Evolutionary conservation across 768 basidiomycete species (phyloP), one percentile per base, ranked within the genome.

Genomic region (Trametes cubensis): DNA sequence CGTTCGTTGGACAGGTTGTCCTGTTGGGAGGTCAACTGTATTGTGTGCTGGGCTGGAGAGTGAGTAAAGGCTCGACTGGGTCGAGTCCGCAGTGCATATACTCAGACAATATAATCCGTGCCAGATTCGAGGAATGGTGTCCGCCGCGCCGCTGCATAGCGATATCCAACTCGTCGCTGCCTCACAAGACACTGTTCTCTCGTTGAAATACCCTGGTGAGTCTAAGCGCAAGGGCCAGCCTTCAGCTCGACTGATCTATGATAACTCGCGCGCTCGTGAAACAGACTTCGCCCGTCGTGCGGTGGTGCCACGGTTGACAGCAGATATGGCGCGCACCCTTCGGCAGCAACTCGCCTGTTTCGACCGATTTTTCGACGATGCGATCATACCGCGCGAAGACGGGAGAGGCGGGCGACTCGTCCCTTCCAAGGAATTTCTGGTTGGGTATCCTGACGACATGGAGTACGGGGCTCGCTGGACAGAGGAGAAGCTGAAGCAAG

Each of bases 361-460:
- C 39, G 71, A 71, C 13, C 72, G 76, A 20, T 81, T 75, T 66
- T 79, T 80, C 40, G 76, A 75, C 48, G 77, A 73, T 51, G 68
- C 73, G 11, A 60, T 67, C 34, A 34, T 66, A n/a, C 58, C 63
- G 54, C 52, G 60, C 45, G 44, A 40, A 55, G 62, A 55, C 38
- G 62, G 65, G 6, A 28, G 38, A 8, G 58, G 58, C 61, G 78
- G 74, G 14, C 73, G 80, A 47, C 67, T 83, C 42, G 66, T 79
- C 18, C 67, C 75, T 13, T 82, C 78, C 60, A 74, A 79, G 6
- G 81, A 84, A 54, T 69, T 78, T 8, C 72, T 72, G 58, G 63
- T 61, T 17, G 68, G 70, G 39, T 84, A 80, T 69, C 84, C 83
- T 1, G 80, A 84, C 44, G 84, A 85, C 58, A 74, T 81, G 34